Evolutionary conservation across 768 basidiomycete genomes (phyloP).

Genomic region (Porphyrellus cyaneotinctus): DNA sequence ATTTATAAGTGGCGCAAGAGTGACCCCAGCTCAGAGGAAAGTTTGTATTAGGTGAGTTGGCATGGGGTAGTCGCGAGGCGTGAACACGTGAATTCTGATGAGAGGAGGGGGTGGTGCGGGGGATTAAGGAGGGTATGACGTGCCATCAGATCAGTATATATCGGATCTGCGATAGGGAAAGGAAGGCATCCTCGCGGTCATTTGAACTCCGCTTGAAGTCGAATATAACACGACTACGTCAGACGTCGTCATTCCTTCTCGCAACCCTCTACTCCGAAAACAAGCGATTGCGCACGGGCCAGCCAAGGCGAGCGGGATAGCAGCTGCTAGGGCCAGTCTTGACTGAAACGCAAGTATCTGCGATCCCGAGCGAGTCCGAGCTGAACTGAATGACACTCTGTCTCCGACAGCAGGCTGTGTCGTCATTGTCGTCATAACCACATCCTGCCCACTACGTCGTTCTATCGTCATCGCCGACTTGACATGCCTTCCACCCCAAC

Average conservation of each 20-base stretch:
- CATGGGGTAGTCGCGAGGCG: conserved; percentile 9
- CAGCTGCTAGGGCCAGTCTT: background rate
- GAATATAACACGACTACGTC: conserved; percentile 42
- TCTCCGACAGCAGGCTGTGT: conserved; percentile 21
- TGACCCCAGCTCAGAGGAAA: too few relatives aligned
- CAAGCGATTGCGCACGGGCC: conserved; percentile 31
- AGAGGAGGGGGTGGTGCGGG: conserved; percentile 9
- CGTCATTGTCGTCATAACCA: conserved; percentile 26
- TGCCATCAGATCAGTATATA: conserved; percentile 31
- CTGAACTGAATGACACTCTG: conserved; percentile 18
- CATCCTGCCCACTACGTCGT: background rate
- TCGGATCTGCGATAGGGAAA: conserved; percentile 34
- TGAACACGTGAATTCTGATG: background rate
- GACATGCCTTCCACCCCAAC: conserved; percentile 27
- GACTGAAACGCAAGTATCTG: conserved; percentile 24
- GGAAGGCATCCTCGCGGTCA: conserved; percentile 5
- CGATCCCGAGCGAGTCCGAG: conserved; percentile 17
- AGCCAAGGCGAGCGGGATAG: conserved; percentile 17
- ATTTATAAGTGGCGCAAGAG: conserved; percentile 25
- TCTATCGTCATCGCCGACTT: conserved; percentile 16
- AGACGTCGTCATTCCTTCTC: conserved; percentile 39
- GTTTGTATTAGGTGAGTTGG: conserved; percentile 18
- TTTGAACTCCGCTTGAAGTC: conserved; percentile 42
- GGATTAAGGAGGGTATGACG: conserved; percentile 29
- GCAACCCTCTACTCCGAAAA: conserved; percentile 30